These are phyloP conservation scores for Lycium barbarum DNA, from an alignment of 257 asterid species.

Conservation along the genomic window DNA sequence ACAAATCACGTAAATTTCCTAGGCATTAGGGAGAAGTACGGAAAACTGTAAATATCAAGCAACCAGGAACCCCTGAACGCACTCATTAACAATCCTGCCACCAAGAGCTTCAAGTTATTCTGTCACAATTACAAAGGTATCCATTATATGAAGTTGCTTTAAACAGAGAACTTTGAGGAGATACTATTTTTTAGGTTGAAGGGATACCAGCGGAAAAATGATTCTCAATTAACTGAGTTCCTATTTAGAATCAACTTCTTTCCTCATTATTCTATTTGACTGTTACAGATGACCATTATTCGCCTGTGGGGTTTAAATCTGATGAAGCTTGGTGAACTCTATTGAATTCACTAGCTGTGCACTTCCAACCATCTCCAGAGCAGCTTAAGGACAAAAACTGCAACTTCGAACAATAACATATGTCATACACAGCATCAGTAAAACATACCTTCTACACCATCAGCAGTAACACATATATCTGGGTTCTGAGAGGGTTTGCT, in stretches of 20 bases:
- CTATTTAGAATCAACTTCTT: not conserved
- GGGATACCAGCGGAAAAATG: not conserved
- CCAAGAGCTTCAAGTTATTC: slow-evolving; percentile 14
- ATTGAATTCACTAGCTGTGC: not conserved
- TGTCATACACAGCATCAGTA: not conserved
- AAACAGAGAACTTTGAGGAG: not conserved
- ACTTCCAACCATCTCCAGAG: slow-evolving; percentile 10
- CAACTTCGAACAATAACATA: not conserved
- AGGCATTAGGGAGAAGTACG: not conserved
- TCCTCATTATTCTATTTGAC: not conserved
- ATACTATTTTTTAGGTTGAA: not conserved
- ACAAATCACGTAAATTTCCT: slow-evolving; percentile 10
- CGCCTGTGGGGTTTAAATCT: slow-evolving; percentile 16
- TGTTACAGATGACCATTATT: slow-evolving; percentile 5
- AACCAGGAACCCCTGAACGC: not conserved
- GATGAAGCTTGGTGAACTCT: not conserved
- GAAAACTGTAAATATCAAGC: not conserved
- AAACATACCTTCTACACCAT: slow-evolving; percentile 55
- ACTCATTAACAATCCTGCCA: not conserved
- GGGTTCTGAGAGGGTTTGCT: slow-evolving; percentile 59
- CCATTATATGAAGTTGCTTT: slow-evolving; percentile 10
- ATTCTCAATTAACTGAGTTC: not conserved
- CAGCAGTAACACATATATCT: slow-evolving; percentile 43
- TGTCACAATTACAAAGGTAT: slow-evolving; percentile 4
- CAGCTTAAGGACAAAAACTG: slow-evolving; percentile 5